Evolutionary conservation across 2,329 filamentous ascomycete species (phyloP).

Genomic region (Fusarium sublunatum): DNA sequence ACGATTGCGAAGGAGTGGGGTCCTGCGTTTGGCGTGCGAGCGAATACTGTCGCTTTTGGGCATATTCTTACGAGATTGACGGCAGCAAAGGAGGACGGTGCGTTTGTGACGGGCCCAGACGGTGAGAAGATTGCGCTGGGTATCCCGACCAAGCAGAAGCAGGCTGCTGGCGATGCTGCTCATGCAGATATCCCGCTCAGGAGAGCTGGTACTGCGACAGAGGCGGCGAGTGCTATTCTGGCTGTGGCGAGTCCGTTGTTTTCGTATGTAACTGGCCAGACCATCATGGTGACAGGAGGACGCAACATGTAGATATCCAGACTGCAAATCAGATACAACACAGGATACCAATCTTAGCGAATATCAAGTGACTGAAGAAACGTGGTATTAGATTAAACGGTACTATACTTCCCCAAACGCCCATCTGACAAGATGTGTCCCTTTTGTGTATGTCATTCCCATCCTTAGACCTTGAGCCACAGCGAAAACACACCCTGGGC

Average conservation of each 20-base stretch:
- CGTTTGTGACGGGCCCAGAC: constrained; percentile 79
- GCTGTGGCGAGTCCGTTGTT: constrained; percentile 85
- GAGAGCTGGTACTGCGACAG: constrained; percentile 79
- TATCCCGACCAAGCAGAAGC: constrained; percentile 72
- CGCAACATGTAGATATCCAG: constrained; percentile 62
- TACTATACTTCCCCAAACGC: constrained; percentile 49
- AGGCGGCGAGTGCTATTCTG: constrained; percentile 82
- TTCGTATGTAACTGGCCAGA: constrained; percentile 87
- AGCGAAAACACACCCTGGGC: constrained; percentile 83
- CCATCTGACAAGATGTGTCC: constrained; percentile 42
- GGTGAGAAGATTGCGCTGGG: constrained; percentile 80
- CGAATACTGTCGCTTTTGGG: constrained; percentile 87
- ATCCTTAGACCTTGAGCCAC: constrained; percentile 77
- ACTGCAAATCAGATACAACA: neutral
- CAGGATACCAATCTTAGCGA: neutral
- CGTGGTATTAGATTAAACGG: constrained; percentile 50
- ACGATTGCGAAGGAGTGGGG: constrained; percentile 95
- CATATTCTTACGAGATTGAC: constrained; percentile 84
- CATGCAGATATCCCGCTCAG: constrained; percentile 81
- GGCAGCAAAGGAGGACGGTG: constrained; percentile 84
- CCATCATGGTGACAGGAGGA: constrained; percentile 86
- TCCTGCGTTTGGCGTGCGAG: constrained; percentile 81
- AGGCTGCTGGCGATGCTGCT: constrained; percentile 54
- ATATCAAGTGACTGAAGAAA: constrained; percentile 38
- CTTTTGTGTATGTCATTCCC: constrained; percentile 38